phyloP scores from a whole-genome alignment of 768 basidiomycete species.

The Tricholoma sp. region DNA sequence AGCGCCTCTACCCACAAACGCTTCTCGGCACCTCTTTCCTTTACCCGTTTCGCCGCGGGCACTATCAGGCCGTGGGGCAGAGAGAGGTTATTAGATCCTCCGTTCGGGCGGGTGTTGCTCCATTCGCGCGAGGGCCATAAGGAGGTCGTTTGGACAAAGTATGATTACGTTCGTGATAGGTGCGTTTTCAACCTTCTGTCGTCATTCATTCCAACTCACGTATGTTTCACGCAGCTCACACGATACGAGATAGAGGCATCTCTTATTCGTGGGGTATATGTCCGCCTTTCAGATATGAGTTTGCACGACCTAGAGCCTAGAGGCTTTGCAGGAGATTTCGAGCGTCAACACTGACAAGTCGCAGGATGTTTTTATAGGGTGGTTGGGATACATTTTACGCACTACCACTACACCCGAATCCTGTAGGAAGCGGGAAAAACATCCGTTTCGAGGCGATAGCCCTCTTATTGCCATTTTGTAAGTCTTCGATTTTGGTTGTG shows the following conservation, averaged over 20 bases:
- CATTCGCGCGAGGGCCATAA: not conserved
- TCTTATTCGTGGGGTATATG: constrained; percentile 34
- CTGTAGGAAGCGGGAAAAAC: constrained; percentile 13
- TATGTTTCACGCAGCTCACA: not conserved
- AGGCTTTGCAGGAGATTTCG: constrained; percentile 40
- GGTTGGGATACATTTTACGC: constrained; percentile 19
- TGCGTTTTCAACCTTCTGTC: not conserved
- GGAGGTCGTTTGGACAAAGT: not conserved
- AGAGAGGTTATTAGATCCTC: not conserved
- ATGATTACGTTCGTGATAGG: constrained; percentile 1
- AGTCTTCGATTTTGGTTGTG: not conserved
- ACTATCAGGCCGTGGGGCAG: not conserved
- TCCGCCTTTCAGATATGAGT: constrained; percentile 60
- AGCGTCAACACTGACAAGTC: constrained; percentile 21
- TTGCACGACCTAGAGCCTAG: constrained; percentile 48
- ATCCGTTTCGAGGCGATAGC: constrained; percentile 20
- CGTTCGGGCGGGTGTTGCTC: too few species aligned
- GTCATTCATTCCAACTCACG: not conserved
- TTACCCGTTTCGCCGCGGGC: not conserved
- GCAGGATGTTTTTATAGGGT: not conserved
- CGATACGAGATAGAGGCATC: not conserved
- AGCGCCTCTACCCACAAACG: too few species aligned
- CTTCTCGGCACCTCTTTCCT: too few species aligned
- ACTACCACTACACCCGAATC: constrained; percentile 36
- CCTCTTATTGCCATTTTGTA: constrained; percentile 31